Evolutionary conservation across 768 basidiomycete genomes (phyloP).

Genomic region (Lactarius indigo): DNA sequence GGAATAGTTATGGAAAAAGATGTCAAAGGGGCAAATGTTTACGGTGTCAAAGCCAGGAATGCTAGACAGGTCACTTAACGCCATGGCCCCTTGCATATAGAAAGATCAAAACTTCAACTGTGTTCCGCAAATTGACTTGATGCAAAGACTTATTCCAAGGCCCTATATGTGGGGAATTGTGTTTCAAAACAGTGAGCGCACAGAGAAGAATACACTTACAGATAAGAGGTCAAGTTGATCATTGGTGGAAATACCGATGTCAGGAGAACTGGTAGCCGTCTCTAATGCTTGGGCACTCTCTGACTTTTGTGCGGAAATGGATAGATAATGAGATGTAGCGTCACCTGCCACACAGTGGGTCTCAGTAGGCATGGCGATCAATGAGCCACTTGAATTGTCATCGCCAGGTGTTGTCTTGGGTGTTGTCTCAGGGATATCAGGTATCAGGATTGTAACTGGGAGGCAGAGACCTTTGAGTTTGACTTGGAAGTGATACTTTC

Average conservation of each 20-base stretch:
- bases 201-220: background rate
- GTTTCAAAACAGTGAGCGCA: background rate
- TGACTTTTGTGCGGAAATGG: too few relatives aligned
- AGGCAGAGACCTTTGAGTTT: background rate
- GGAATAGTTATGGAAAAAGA: background rate
- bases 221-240: background rate
- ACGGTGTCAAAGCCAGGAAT: background rate
- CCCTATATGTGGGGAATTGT: background rate
- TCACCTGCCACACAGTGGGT: background rate
- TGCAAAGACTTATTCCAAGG: background rate
- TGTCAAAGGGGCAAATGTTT: background rate
- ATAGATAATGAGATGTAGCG: background rate
- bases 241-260: too few relatives aligned
- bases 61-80: background rate
- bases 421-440: background rate
- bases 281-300: too few relatives aligned
- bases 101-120: conserved; percentile 1
- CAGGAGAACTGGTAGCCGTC: background rate
- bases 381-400: background rate
- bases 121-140: background rate
- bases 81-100: background rate
- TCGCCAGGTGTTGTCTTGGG: too few relatives aligned
- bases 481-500: background rate
- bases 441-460: conserved; percentile 1
- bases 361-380: background rate